These are phyloP conservation scores for Tremellales sp. DNA, from an alignment of 1,284 basidiomycete genomes.

Conservation along the genomic window DNA sequence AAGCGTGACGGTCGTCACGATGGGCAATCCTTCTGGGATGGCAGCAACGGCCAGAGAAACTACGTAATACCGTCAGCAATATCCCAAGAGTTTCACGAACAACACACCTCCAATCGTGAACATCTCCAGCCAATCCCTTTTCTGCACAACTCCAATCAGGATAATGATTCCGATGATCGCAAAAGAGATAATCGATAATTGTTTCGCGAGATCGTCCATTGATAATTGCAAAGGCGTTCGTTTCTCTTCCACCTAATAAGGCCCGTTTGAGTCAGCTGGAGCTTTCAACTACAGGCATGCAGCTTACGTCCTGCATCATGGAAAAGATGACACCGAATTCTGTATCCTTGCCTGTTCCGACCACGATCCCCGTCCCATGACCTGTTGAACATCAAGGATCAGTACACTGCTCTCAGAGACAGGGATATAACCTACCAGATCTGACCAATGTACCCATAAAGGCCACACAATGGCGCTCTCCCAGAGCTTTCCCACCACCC, in stretches of 20 bases:
- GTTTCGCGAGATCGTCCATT: slow-evolving; percentile 96
- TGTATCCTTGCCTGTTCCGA: slow-evolving; percentile 82
- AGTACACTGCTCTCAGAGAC: not conserved
- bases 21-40: slow-evolving; percentile 94
- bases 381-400: slow-evolving; percentile 51
- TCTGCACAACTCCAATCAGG: slow-evolving; percentile 81
- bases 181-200: slow-evolving; percentile 84
- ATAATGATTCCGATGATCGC: slow-evolving; percentile 90
- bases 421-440: slow-evolving; percentile 58
- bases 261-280: slow-evolving; percentile 6
- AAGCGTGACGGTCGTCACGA: slow-evolving; percentile 95
- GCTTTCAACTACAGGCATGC: not conserved
- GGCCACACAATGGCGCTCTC: slow-evolving; percentile 82
- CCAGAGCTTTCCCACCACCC: slow-evolving; percentile 61
- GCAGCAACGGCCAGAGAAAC: slow-evolving; percentile 95
- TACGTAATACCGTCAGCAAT: slow-evolving; percentile 36
- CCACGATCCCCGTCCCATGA: slow-evolving; percentile 79
- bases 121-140: slow-evolving; percentile 93
- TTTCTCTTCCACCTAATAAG: slow-evolving; percentile 86
- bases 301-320: slow-evolving; percentile 91
- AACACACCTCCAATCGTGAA: slow-evolving; percentile 90
- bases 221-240: slow-evolving; percentile 87
- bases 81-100: not conserved
- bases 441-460: slow-evolving; percentile 98
- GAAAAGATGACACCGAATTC: slow-evolving; percentile 96